Evolutionary conservation across 345 rosid genomes (phyloP), one percentile per base, ranked within the genome.

Genomic region (Excoecaria agallocha): DNA sequence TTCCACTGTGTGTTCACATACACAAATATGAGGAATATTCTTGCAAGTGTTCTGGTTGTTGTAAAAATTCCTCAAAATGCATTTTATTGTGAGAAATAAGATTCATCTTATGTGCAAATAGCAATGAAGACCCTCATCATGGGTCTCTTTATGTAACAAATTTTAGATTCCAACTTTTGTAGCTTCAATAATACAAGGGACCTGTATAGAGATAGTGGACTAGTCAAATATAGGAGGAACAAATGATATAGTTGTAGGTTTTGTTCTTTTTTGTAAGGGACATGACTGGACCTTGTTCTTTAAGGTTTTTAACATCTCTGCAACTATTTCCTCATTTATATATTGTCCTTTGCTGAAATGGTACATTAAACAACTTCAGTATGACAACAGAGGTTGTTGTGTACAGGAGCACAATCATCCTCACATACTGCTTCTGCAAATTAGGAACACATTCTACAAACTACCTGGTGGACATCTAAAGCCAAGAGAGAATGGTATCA

Each of bases 391-490:
- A 43, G 10, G 10, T 43, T 43, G 48, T 5, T 43, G 48, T 5
- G 48, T 5, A 10, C 98, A 96, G 77, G 99, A 93, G 77, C 98
- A 96, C 81, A 90, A 89, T 77, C 98, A 91, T 85, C 99, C 98
- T 55, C 97, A 90, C 77, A 93, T 96, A 82, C 96, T 96, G 70
- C 96, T 96, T 54, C 90, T 96, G 77, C 97, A 96, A 85, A 91
- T 91, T 70, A 98, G 99, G 51, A 91, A 90, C 82, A 93, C 98
- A 49, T 93, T 96, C 86, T 91, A 97, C 86, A 96, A 96, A 85
- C 98, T 96, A 83, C 98, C 97, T 22, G 99, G 99, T 72, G 98
- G 98, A 4, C 95, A 97, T 57, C 74, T 96, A 75, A 96, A 88
- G 87, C 96, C 97, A 67, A 97, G 98, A 78, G 99, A 96, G 81